Evolutionary conservation across 495 filamentous ascomycete species (phyloP), one percentile per base, ranked within the genome.

Genomic region (Hyaloscypha variabilis): DNA sequence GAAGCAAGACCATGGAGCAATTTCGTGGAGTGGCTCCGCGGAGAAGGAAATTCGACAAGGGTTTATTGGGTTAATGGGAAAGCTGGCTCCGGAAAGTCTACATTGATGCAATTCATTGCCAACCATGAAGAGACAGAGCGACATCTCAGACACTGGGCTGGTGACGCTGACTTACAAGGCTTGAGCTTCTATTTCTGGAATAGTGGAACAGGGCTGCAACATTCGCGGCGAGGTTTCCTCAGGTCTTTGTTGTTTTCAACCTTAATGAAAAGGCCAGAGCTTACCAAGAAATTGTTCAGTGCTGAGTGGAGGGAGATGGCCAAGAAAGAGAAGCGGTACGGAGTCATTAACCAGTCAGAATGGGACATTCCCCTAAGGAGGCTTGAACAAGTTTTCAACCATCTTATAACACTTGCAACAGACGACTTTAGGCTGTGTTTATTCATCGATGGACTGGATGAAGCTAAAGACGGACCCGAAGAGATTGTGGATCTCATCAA

Each of bases 31-130:
- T 74, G 72, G 72, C 59, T 74, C 0, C 39, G 39, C 14, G 31
- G 24, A 25, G n/a, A 19, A 52, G 21, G 64, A 59, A 4, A 25
- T 61, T 60, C 24, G 59, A 64, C 23, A 62, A 36, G 31, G 31
- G 31, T 76, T 4, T 77, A 75, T 55, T 79, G 77, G 77, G 42
- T 79, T 2, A 71, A 67, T 1, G 78, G 78, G 1, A 78, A 78
- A 63, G 66, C 76, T 0, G 77, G 75, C 3, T 77, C 71, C 1
- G 77, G 77, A 0, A 80, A 80, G 59, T 78, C 76, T 1, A 78
- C 75, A 1, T 62, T 81, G 11, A 79, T 79, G 77, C 74, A 73
- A 50, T 78, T 68, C 31, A n/a, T 79, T 1, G 57, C 62, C 1
- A 64, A 71, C 23, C 46, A 75, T 56, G 10, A 25, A 0, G n/a